Base-by-base conservation (phyloP, 1,139 yeast genomes). In the Blastobotrys petasosporus region DNA sequence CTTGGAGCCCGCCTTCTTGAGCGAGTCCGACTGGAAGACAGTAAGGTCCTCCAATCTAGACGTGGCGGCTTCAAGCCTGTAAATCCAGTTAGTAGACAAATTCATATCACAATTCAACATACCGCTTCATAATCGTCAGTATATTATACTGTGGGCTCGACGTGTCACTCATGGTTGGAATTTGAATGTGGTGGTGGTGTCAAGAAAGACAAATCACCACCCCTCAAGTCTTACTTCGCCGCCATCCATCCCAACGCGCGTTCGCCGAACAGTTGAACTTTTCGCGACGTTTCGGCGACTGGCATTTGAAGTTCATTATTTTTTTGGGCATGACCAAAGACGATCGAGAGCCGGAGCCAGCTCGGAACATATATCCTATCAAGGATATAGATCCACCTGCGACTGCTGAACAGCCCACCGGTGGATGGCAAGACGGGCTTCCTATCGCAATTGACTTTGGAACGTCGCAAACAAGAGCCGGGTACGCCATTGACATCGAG, bases 41-140 rank as follows among this genome's bases (percentile, higher is more conserved):
- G 95, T 85, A 47, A 88, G 80, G 65, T 88, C 96, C 61, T 88
- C 97, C 59, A 88, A 77, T 44, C 97, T 78, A 11, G 95, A 83
- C 11, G 97, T 87, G 35, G 97, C 97, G 13, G 95, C 92, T 66
- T 88, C 97, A 58, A 88, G 76, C 54, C 95, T 59, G 41, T 8
- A 13, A 28, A 23, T 17, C 7, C 17, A 13, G 36, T 33, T 32
- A 34, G 35, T 11, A 32, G 3, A 16, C n/a, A n/a, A n/a, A 13
- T 32, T 16, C 39, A 40, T 32, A 31, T 3, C 11, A 17, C n/a
- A n/a, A 2, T 11, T 7, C 12, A 2, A 59, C 73, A 41, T 61
- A 71, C 73, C 78, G 65, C 62, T 86, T 86, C 68, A 86, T 76
- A 48, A 86, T 75, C 49, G 94, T 86, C 39, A 84, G 85, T 51